A percentile compares a stretch with the other conserved stretches of the same genome.
phyloP scores from a whole-genome alignment of 805 yeast species.

The Saccharomyces eubayanus region DNA sequence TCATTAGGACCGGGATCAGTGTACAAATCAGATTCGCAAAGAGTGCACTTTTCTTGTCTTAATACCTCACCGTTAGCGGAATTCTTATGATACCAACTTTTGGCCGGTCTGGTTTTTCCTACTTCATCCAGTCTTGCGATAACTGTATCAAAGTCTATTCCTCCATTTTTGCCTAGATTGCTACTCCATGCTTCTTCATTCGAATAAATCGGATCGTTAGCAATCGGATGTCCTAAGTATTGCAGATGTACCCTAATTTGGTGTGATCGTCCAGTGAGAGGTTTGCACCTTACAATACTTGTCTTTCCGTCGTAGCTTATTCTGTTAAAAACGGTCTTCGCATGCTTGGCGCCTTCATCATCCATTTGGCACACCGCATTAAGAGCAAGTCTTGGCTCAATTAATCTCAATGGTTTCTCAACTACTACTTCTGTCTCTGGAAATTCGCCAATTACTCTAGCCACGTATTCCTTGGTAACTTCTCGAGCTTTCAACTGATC shows the following conservation, averaged over 20 bases:
- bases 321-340: slow-evolving; percentile 61
- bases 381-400: slow-evolving; percentile 65
- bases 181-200: slow-evolving; percentile 78
- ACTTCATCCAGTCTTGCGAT: slow-evolving; percentile 44
- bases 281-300: slow-evolving; percentile 69
- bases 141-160: slow-evolving; percentile 43
- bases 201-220: slow-evolving; percentile 85
- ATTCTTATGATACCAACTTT: slow-evolving; percentile 57
- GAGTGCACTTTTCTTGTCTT: slow-evolving; percentile 48
- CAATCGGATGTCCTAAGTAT: slow-evolving; percentile 77
- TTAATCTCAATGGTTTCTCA: slow-evolving; percentile 59
- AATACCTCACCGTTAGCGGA: slow-evolving; percentile 58
- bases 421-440: slow-evolving; percentile 51
- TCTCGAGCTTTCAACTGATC: slow-evolving; percentile 63
- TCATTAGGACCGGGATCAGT: slow-evolving; percentile 87
- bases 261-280: slow-evolving; percentile 89
- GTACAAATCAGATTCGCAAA: slow-evolving; percentile 63
- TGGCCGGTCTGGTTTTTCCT: slow-evolving; percentile 62
- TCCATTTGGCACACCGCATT: slow-evolving; percentile 39
- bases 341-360: slow-evolving; percentile 44
- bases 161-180: slow-evolving; percentile 52
- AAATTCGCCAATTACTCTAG: slow-evolving; percentile 79
- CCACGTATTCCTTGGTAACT: slow-evolving; percentile 77
- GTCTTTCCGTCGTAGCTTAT: slow-evolving; percentile 55
- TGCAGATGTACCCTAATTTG: slow-evolving; percentile 91